Base-by-base conservation (phyloP, 108 stramenopile genomes). In the Skeletonema potamos region DNA sequence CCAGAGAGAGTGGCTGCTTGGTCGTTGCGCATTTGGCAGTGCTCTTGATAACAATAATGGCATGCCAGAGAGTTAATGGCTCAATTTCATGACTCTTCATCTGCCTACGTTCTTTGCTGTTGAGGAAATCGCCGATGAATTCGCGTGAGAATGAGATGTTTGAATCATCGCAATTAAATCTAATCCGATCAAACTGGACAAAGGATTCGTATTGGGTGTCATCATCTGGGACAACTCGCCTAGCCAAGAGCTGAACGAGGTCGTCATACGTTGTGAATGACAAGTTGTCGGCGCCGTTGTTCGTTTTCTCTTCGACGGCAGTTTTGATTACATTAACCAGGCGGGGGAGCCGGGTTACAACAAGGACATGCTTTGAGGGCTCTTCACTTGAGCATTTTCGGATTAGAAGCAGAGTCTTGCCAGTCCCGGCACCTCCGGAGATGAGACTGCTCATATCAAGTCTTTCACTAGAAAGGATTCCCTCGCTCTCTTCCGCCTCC, bases 241-340 rank as follows among this genome's bases (percentile, higher is more conserved):
- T 46, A 39, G 48, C 43, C 46, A 64, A 54, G 0, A 64, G 63
- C 15, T 54, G 46, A n/a, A 64, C 13, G 7, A 64, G 63, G 17
- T 64, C 63, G 48, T 64, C 63, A 54, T 64, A 64, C 6, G 63
- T 64, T 39, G 48, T 39, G 36, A 64, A 64, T n/a, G 63, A 54
- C 13, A 64, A 27, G 24, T 18, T 64, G 12, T 27, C 43, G n/a
- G 54, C 48, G n/a, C 22, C 7, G 12, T 3, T 28, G 4, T 18
- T 10, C 13, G 46, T 54, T 18, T 54, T 18, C 36, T 46, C 63
- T 37, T 64, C 63, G 48, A 64, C 63, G 3, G 43, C 48, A 6
- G 63, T 54, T 54, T 64, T 64, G 46, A 64, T 64, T n/a, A 64
- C 41, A 39, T 37, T 41, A 10, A 64, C 63, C 27, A 64, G 37